These are phyloP conservation scores for Malassezia obtusa DNA, from an alignment of 1,284 basidiomycete species.

Conservation along the genomic window DNA sequence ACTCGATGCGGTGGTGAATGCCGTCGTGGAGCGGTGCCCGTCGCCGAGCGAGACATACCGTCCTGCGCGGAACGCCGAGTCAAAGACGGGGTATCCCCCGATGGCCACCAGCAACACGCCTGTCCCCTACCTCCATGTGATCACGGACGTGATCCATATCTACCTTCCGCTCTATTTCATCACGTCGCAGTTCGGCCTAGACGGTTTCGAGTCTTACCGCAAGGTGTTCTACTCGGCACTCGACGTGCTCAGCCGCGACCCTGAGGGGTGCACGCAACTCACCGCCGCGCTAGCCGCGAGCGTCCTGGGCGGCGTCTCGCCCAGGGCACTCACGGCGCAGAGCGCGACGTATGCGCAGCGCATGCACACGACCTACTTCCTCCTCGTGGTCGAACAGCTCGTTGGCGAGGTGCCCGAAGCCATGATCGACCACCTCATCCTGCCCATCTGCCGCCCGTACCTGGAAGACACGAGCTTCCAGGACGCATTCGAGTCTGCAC, in stretches of 20 bases:
- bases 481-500: slow-evolving; percentile 44
- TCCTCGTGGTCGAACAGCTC: slow-evolving; percentile 42
- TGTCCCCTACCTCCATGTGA: slow-evolving; percentile 23
- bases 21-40: slow-evolving; percentile 40
- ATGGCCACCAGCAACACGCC: slow-evolving; percentile 35
- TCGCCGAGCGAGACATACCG: slow-evolving; percentile 29
- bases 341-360: slow-evolving; percentile 9
- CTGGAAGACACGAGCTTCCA: slow-evolving; percentile 29
- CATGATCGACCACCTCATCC: slow-evolving; percentile 29
- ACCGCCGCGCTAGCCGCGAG: background rate
- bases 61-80: slow-evolving; percentile 1
- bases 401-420: slow-evolving; percentile 28
- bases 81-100: slow-evolving; percentile 17
- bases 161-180: slow-evolving; percentile 38
- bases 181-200: slow-evolving; percentile 37
- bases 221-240: slow-evolving; percentile 41
- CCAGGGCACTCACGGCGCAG: slow-evolving; percentile 7
- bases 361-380: slow-evolving; percentile 27
- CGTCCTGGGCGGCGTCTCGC: background rate
- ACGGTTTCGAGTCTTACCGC: slow-evolving; percentile 40
- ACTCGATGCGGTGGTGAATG: slow-evolving; percentile 41
- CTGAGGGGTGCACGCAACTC: slow-evolving; percentile 25
- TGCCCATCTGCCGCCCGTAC: slow-evolving; percentile 34
- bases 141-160: slow-evolving; percentile 25
- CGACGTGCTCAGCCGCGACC: slow-evolving; percentile 39